Evolutionary conservation across 306 rosid genomes (phyloP), one percentile per base, ranked within the genome.

Genomic region (Gillenia trifoliata): DNA sequence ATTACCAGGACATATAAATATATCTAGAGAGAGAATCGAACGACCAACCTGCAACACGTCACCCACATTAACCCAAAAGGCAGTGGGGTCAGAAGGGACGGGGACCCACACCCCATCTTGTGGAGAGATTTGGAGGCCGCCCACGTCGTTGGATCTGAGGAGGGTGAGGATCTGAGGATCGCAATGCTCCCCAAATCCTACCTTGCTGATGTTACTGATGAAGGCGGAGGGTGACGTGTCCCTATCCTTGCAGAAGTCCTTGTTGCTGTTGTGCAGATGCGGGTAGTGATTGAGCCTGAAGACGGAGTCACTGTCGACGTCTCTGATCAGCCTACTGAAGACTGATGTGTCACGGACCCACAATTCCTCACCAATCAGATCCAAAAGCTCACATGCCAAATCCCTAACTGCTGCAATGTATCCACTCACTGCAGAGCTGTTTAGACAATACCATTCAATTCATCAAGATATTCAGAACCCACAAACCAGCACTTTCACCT

Each of bases 121-220:
- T 12, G 77, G 80, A 9, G 88, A 88, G 52, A 92, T 90, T 75
- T 92, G 96, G 64, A 92, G 96, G 76, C 98, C 98, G 33, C 62
- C 41, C 8, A 88, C 98, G 25, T 92, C 92, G 85, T 92, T 90
- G 75, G 98, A 92, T 90, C 88, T 70, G 9, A 92, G 80, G 1
- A 92, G 75, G 52, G 96, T 90, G 65, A 90, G 20, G 78, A 92
- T 88, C 88, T 92, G 98, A 82, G 98, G 98, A 89, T 92, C 98
- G 75, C 92, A 82, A 81, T 92, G 98, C 84, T 82, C 97, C 11
- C 96, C 97, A 61, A 92, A 85, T 1, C 92, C 97, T 57, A 89
- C 78, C 41, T 64, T 81, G 68, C 11, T 5, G 66, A 11, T 63
- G 45, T 36, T 20, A 43, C 25, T 64, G 74, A 29, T 43, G 41